Base-by-base conservation (phyloP, 345 rosid genomes). In the Camelina laxa region DNA sequence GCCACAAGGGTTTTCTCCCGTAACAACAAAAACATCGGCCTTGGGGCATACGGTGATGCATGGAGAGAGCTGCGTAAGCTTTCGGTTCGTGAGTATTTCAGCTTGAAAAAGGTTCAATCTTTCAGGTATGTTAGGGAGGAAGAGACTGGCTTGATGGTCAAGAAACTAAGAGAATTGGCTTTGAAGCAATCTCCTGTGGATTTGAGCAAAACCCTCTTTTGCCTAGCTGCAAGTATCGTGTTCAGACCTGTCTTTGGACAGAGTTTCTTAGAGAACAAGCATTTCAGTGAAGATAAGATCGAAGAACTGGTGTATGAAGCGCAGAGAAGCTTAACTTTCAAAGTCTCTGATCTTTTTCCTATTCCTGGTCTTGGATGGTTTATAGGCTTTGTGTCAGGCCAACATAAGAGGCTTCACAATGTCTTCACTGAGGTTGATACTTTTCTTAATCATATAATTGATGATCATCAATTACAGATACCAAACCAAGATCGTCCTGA, bases 61-160 rank as follows among this genome's bases (percentile, higher is more conserved):
- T 75, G 79, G 82, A 83, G 41, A 9, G 77, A 65, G 44, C 15
- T 64, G 16, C 47, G 81, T 1, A 83, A 81, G 51, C 38, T 78
- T 47, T 38, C 39, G 13, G 57, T 73, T n/a, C 7, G 39, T 2
- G 73, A 78, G 20, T 65, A 78, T 13, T 60, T 81, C 36, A 69
- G 38, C 74, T 0, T 21, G 13, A 78, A 70, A 39, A 78, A 70
- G 56, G 60, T 65, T 16, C 69, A 70, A 4, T 78, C 72, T 12
- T 78, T 78, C 2, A 39, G 50, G 60, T 47, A n/a, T 20, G 39
- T 75, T 1, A 74, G 78, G 47, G 82, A 81, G 49, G 75, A 74
- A 31, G 84, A 78, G 74, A 78, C 60, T 30, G 55, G 35, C 36
- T 71, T 58, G 51, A 9, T 67, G 47, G 33, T 82, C 42, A 49